A percentile compares a stretch with the other conserved stretches of the same genome.
Conservation (phyloP, 176 grass and related monocot species). For the Saccharum spontaneum region DNA sequence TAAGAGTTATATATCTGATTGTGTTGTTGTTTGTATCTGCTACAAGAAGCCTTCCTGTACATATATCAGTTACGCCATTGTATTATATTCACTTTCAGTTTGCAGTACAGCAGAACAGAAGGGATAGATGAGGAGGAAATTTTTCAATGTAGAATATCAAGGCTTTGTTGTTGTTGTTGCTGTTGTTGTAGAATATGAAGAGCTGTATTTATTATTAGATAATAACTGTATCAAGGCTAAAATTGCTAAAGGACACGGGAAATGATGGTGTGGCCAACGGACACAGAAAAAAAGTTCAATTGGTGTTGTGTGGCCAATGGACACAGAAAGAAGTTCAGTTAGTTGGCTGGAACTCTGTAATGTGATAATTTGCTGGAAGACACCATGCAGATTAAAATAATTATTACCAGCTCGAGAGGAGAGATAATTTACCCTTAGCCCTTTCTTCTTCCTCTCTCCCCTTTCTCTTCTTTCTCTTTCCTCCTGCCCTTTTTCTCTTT, state of each 20-base stretch:
- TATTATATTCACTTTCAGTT: conserved; percentile 11
- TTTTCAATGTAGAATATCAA: background rate
- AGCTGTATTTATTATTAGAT: background rate
- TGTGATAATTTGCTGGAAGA: too few species aligned
- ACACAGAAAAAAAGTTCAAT: background rate
- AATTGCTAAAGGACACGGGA: background rate
- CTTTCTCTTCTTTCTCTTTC: too few species aligned
- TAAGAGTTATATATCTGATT: conserved; percentile 78
- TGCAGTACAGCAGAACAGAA: background rate
- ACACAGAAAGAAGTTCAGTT: background rate
- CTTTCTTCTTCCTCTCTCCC: too few species aligned
- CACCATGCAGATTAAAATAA: too few species aligned
- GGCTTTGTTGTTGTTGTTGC: too few species aligned
- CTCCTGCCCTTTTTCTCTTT: too few species aligned
- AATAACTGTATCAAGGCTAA: background rate
- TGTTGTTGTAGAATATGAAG: background rate
- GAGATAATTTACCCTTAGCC: too few species aligned
- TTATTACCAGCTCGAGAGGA: too few species aligned
- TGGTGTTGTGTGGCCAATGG: background rate
- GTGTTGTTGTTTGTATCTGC: conserved; percentile 96
- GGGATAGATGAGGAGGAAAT: background rate
- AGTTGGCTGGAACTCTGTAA: too few species aligned
- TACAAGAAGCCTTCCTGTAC: conserved; percentile 82
- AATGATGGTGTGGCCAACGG: background rate
- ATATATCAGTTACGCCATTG: conserved; percentile 27